Base-by-base conservation (phyloP, 179 eudicot genomes). In the Spergularia azorica region DNA sequence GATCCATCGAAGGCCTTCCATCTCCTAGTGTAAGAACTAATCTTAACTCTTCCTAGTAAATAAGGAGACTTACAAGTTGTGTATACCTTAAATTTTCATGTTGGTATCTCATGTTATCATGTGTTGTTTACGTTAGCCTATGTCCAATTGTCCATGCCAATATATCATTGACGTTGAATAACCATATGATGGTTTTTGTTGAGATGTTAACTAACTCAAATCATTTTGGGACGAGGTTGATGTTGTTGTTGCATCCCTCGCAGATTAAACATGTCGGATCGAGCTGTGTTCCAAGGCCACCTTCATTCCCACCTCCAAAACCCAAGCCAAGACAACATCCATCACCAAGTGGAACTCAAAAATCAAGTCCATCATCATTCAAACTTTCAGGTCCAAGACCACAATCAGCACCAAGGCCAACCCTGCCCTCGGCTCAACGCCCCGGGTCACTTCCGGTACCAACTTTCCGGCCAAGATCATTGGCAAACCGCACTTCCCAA, bases 11-110 rank as follows among this genome's bases (percentile, higher is more conserved):
- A 69, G 15, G 67, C 63, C 75, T 75, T 55, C 0, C 83, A 57
- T 76, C 82, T 63, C 69, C 71, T 17, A 71, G 39, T 80, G 83
- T 80, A 80, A 80, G 80, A 52, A 48, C 14, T 26, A 36, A 2
- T 36, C 39, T 36, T 36, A 36, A 36, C 39, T 36, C 4, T 36
- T 2, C 39, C 39, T 36, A 2, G 39, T 36, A 36, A 26, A 26
- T 0, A 5, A 46, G 50, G 50, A 7, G 50, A 46, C 9, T 46
- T 36, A 3, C 39, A 2, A 36, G 39, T 36, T 46, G 1, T 46
- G 5, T 46, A 46, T 0, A 0, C 50, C 9, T 6, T 46, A 46
- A 46, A 46, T 46, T 46, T 46, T 5, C 50, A 46, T 36, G 0
- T 36, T 36, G 39, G 39, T 36, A 36, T 36, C 4, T 2, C 4